Evolutionary conservation across 1,139 yeast species (phyloP).

Genomic region (Lodderomyces oxycetoniae): DNA sequence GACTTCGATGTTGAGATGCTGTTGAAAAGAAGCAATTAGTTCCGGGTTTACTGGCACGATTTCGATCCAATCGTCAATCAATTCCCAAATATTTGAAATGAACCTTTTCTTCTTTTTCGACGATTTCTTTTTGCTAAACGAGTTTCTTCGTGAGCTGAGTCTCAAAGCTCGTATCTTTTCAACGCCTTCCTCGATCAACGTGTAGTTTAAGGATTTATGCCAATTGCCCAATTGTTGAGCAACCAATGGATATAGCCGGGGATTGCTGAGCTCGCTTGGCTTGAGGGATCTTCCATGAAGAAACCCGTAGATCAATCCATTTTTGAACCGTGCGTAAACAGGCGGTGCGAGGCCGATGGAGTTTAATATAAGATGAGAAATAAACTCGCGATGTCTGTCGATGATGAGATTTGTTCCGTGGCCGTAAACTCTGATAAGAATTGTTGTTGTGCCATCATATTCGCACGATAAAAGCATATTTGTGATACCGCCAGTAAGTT

Average conservation of each 20-base stretch:
- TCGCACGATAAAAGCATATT: slow-evolving; percentile 61
- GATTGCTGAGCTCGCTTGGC: slow-evolving; percentile 50
- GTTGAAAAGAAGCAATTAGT: slow-evolving; percentile 37
- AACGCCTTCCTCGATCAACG: slow-evolving; percentile 50
- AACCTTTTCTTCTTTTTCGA: slow-evolving; percentile 23
- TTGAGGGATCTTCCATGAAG: slow-evolving; percentile 61
- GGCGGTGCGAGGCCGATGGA: slow-evolving; percentile 65
- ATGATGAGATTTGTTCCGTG: slow-evolving; percentile 70
- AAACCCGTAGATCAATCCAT: slow-evolving; percentile 72
- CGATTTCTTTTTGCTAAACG: slow-evolving; percentile 14
- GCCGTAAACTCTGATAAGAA: slow-evolving; percentile 71
- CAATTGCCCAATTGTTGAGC: slow-evolving; percentile 70
- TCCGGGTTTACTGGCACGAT: slow-evolving; percentile 50
- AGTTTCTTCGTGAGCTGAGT: slow-evolving; percentile 10
- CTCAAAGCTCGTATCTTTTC: slow-evolving; percentile 35
- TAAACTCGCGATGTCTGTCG: slow-evolving; percentile 72
- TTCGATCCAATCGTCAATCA: slow-evolving; percentile 58
- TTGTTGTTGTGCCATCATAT: slow-evolving; percentile 32
- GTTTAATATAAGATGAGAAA: slow-evolving; percentile 62
- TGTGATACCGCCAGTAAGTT: slow-evolving; percentile 75
- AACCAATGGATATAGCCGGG: slow-evolving; percentile 49
- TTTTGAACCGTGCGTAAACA: slow-evolving; percentile 62
- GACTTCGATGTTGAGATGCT: slow-evolving; percentile 25
- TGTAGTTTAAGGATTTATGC: slow-evolving; percentile 50
- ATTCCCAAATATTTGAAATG: slow-evolving; percentile 53